Base-by-base conservation (phyloP, 768 basidiomycete species). In the Calocybe cyanea region DNA sequence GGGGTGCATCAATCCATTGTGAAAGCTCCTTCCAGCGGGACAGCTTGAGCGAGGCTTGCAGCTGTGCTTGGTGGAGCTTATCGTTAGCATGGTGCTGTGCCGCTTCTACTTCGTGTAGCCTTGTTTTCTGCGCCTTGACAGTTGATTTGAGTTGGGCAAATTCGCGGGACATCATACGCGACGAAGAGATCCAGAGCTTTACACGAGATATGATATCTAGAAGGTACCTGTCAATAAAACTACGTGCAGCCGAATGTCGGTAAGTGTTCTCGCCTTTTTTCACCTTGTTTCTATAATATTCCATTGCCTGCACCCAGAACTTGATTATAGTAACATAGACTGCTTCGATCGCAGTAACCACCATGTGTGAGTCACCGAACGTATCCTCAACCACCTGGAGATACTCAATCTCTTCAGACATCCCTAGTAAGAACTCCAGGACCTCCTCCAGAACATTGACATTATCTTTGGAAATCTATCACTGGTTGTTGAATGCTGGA, bases 241-340 rank as follows among this genome's bases (percentile, higher is more conserved):
- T 28, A 6, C 25, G 25, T 11, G 25, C 25, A 11, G 6, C 25
- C 11, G 25, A n/a, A n/a, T n/a, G n/a, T n/a, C n/a, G n/a, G n/a
- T n/a, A n/a, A n/a, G n/a, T n/a, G n/a, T n/a, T n/a, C n/a, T n/a
- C n/a, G n/a, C n/a, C n/a, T n/a, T n/a, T n/a, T n/a, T n/a, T n/a
- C n/a, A 32, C 9, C 31, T n/a, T 32, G 31, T 8, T 32, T 8
- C 17, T 35, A 18, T 35, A 35, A 35, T 6, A 35, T 5, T 14
- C 17, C 17, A 35, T 38, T 15, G 45, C 45, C 21, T 46, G 31
- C 11, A 46, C 45, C 45, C 45, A 46, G 39, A 46, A 46, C 3
- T 28, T 32, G 10, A 46, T 5, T 2, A 46, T 41, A 0, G 46
- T 39, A 4, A n/a, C 20, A 28, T 47, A 47, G 23, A 47, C 19